phyloP scores from a whole-genome alignment of 495 filamentous ascomycete genomes.

The Penicillium robsamsonii region DNA sequence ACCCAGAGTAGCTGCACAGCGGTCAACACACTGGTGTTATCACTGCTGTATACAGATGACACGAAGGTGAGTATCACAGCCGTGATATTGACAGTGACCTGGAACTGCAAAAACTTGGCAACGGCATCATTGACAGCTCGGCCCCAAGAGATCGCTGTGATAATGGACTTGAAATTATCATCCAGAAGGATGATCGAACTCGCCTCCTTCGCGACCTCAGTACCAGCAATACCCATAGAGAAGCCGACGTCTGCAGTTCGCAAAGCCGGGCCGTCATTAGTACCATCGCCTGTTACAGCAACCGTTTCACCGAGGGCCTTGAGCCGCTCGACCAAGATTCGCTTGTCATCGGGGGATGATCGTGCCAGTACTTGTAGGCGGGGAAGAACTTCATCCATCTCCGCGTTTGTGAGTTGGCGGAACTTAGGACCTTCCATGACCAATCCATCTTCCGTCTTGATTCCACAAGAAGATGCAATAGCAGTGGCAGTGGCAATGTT shows the following conservation, averaged over 20 bases:
- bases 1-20: constrained; percentile 91
- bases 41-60: constrained; percentile 66
- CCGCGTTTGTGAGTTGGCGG: constrained; percentile 66
- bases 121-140: constrained; percentile 89
- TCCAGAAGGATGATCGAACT: constrained; percentile 91
- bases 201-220: constrained; percentile 91
- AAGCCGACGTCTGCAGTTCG: constrained; percentile 87
- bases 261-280: constrained; percentile 84
- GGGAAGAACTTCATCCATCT: constrained; percentile 72
- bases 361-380: constrained; percentile 79
- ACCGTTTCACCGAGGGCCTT: constrained; percentile 78
- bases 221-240: constrained; percentile 89
- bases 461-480: constrained; percentile 81
- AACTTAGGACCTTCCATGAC: constrained; percentile 85
- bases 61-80: constrained; percentile 82
- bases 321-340: constrained; percentile 70
- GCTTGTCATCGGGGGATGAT: constrained; percentile 86
- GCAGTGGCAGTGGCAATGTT: constrained; percentile 79
- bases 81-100: constrained; percentile 88
- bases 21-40: constrained; percentile 69
- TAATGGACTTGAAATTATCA: constrained; percentile 85
- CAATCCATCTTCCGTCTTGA: constrained; percentile 67
- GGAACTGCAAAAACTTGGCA: constrained; percentile 87
- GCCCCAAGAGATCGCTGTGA: constrained; percentile 88
- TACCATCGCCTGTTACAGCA: constrained; percentile 85